A percentile compares a stretch with the other conserved stretches of the same genome.
Conservation (phyloP, 352 stramenopile genomes). For the Globisporangium middletonii region DNA sequence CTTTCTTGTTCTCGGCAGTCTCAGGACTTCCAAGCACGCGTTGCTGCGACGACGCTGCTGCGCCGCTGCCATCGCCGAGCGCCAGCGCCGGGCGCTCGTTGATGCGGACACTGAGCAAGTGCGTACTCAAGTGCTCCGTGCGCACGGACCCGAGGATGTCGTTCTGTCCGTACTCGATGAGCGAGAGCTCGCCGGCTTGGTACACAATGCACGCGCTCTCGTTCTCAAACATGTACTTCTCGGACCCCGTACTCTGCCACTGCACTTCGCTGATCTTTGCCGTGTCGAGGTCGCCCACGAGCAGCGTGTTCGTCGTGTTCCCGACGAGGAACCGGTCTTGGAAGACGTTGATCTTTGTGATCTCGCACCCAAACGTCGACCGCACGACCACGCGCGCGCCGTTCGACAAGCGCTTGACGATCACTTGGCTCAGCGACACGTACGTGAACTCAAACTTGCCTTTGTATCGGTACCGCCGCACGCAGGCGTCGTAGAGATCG, state of each 20-base stretch:
- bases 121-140: constrained; percentile 89
- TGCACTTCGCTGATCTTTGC: constrained; percentile 90
- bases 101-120: constrained; percentile 91
- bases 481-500: constrained; percentile 91
- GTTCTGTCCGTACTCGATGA: constrained; percentile 94
- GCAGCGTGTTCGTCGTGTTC: constrained; percentile 89
- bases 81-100: constrained; percentile 68
- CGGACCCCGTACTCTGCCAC: constrained; percentile 80
- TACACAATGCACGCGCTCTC: constrained; percentile 89
- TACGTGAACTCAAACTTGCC: constrained; percentile 96
- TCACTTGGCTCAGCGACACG: constrained; percentile 91
- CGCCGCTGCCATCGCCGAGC: constrained; percentile 20
- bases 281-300: constrained; percentile 90
- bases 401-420: constrained; percentile 89
- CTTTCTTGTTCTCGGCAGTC: constrained; percentile 87
- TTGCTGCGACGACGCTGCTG: constrained; percentile 21
- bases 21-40: constrained; percentile 15
- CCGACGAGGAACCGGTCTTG: constrained; percentile 89
- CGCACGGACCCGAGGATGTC: constrained; percentile 88
- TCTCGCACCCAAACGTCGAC: constrained; percentile 89
- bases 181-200: constrained; percentile 86
- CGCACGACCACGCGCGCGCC: constrained; percentile 85
- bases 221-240: constrained; percentile 96
- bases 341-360: constrained; percentile 94
- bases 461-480: constrained; percentile 90